A percentile compares a stretch with the other conserved stretches of the same genome.
phyloP scores from a whole-genome alignment of 768 basidiomycete genomes.

The Xerocomellus intermedius region DNA sequence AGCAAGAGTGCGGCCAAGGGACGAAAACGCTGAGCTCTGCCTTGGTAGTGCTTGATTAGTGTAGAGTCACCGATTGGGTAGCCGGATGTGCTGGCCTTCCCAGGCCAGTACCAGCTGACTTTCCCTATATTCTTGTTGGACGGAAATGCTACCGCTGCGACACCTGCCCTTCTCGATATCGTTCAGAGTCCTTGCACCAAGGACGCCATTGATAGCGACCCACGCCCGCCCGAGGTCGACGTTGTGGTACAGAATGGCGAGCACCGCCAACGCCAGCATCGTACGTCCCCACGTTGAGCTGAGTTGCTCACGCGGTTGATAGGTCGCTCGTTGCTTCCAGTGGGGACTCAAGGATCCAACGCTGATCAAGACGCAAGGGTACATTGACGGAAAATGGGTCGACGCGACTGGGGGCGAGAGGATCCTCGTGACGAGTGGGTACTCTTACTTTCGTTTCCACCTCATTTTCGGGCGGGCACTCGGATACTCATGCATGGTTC shows the following conservation, averaged over 20 bases:
- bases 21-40: slow-evolving; percentile 24
- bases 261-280: slow-evolving; percentile 33
- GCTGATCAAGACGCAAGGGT: slow-evolving; percentile 70
- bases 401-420: slow-evolving; percentile 71
- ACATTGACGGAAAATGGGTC: slow-evolving; percentile 86
- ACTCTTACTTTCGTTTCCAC: neutral
- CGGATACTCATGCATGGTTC: neutral
- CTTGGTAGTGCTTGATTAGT: neutral
- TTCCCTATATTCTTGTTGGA: neutral
- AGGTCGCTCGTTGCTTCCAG: slow-evolving; percentile 31
- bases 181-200: slow-evolving; percentile 20
- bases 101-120: slow-evolving; percentile 9
- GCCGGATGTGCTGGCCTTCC: neutral
- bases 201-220: slow-evolving; percentile 2
- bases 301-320: neutral
- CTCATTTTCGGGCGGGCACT: neutral
- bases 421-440: slow-evolving; percentile 75
- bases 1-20: slow-evolving; percentile 23
- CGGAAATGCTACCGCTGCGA: slow-evolving; percentile 15
- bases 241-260: slow-evolving; percentile 51
- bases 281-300: slow-evolving; percentile 31
- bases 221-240: slow-evolving; percentile 8
- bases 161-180: slow-evolving; percentile 15
- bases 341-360: slow-evolving; percentile 76
- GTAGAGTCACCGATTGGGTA: neutral